These are phyloP conservation scores for Salix arbutifolia DNA, from an alignment of 345 rosid species.

Conservation along the genomic window DNA sequence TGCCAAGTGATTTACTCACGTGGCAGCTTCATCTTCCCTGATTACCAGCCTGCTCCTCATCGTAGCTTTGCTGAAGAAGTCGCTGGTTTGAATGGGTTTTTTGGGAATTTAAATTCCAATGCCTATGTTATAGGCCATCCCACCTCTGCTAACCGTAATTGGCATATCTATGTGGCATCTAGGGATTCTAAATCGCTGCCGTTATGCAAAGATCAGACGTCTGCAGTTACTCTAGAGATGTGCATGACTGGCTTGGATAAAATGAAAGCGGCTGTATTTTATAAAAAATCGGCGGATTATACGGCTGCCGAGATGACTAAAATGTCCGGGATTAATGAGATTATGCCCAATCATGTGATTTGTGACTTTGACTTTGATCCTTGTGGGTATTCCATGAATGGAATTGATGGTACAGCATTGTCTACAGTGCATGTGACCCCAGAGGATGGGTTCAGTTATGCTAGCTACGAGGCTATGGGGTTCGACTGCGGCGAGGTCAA, in stretches of 20 bases:
- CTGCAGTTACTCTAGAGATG: constrained; percentile 53
- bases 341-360: constrained; percentile 57
- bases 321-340: constrained; percentile 49
- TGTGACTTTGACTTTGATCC: constrained; percentile 77
- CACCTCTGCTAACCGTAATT: constrained; percentile 28
- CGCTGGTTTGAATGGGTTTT: constrained; percentile 41
- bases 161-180: constrained; percentile 65
- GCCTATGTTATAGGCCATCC: constrained; percentile 53
- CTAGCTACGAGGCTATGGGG: constrained; percentile 71
- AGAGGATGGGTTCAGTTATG: constrained; percentile 75
- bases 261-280: constrained; percentile 51
- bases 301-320: constrained; percentile 52
- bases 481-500: constrained; percentile 35
- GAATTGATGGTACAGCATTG: constrained; percentile 42
- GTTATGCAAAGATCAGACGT: not conserved
- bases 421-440: constrained; percentile 87
- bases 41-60: constrained; percentile 67
- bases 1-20: constrained; percentile 57
- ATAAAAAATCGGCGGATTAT: constrained; percentile 31
- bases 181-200: constrained; percentile 6
- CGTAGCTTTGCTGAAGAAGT: constrained; percentile 69
- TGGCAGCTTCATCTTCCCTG: constrained; percentile 80
- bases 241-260: constrained; percentile 74
- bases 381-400: constrained; percentile 81
- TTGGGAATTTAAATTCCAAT: constrained; percentile 31